phyloP scores from a whole-genome alignment of 345 rosid species.

The Raphanus raphanistrum region DNA sequence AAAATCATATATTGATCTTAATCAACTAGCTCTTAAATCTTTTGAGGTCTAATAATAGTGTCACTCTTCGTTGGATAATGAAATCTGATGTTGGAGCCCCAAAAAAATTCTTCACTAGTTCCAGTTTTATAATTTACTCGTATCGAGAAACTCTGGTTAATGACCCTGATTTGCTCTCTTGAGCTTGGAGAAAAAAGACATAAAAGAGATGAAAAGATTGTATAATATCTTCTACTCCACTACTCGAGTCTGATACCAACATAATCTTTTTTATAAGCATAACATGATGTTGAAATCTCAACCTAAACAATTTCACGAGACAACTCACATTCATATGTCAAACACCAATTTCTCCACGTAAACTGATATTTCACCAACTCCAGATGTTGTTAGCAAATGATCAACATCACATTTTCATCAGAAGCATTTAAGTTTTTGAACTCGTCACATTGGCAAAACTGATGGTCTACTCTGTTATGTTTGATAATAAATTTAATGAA shows the following conservation, averaged over 20 bases:
- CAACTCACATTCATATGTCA: background rate
- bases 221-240: slow-evolving; percentile 37
- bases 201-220: too few relatives aligned
- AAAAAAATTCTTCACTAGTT: too few relatives aligned
- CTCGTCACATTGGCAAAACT: background rate
- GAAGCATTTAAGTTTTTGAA: background rate
- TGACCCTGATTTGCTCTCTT: too few relatives aligned
- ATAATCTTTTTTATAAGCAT: slow-evolving; percentile 22
- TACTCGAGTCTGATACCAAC: slow-evolving; percentile 29
- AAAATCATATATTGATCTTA: too few relatives aligned
- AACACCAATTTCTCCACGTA: slow-evolving; percentile 11
- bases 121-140: too few relatives aligned
- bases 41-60: too few relatives aligned
- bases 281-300: slow-evolving; percentile 33
- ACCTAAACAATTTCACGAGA: slow-evolving; percentile 26
- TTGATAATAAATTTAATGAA: background rate
- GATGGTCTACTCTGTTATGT: background rate
- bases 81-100: too few relatives aligned
- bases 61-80: too few relatives aligned
- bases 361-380: background rate
- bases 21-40: too few relatives aligned
- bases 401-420: background rate
- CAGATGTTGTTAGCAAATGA: background rate
- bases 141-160: too few relatives aligned
- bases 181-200: too few relatives aligned